Conservation (phyloP, 441 rosid species). For the Gossypium gossypioides region DNA sequence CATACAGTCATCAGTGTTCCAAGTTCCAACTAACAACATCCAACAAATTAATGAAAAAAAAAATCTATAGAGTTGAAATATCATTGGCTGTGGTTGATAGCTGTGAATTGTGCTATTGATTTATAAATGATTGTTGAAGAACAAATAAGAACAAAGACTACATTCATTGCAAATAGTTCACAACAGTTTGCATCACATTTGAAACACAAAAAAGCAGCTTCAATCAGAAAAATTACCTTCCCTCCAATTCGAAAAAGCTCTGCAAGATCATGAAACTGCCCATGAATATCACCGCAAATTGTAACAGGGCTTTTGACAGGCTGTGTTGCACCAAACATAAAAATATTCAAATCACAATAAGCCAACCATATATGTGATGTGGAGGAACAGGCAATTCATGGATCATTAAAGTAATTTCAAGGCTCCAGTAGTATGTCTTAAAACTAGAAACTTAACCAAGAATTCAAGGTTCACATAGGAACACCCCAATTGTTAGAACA, state of each 20-base stretch:
- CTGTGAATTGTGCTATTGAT: too few species aligned
- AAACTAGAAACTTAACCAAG: not conserved
- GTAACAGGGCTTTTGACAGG: conserved; percentile 68
- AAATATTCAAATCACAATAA: not conserved
- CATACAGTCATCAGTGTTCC: too few species aligned
- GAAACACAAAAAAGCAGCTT: not conserved
- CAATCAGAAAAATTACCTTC: conserved; percentile 36
- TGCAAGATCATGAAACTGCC: conserved; percentile 92
- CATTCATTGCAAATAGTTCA: not conserved
- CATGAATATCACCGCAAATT: conserved; percentile 86
- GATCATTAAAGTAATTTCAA: not conserved
- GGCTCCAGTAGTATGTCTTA: not conserved
- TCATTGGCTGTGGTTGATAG: too few species aligned
- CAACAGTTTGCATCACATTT: not conserved
- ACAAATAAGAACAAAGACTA: too few species aligned
- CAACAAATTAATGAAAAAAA: too few species aligned
- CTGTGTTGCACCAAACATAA: conserved; percentile 29
- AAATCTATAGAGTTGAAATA: too few species aligned
- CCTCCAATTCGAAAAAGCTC: conserved; percentile 94
- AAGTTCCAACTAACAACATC: too few species aligned
- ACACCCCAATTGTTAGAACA: not conserved
- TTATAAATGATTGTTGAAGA: too few species aligned
- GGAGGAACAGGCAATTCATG: not conserved
- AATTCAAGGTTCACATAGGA: not conserved
- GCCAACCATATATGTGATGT: not conserved